A percentile compares a stretch with the other conserved stretches of the same genome.
Conservation (phyloP, 2,329 filamentous ascomycete species). For the Leptographium radiaticola region DNA sequence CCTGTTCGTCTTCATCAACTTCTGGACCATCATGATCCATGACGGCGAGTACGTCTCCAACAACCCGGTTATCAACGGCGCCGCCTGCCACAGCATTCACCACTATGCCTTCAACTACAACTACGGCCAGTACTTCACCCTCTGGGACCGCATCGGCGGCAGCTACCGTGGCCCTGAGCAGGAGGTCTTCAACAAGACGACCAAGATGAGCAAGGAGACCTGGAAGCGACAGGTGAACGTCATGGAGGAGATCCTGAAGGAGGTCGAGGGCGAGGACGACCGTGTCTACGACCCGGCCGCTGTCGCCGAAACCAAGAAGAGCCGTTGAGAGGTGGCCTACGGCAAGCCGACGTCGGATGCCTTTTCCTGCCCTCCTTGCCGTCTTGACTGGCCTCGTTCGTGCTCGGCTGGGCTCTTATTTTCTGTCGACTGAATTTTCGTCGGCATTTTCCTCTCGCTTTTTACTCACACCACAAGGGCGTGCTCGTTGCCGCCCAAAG, state of each 20-base stretch:
- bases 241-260: conserved; percentile 62
- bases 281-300: conserved; percentile 28
- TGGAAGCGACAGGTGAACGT: conserved; percentile 67
- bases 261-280: conserved; percentile 50
- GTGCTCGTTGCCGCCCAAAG: background rate
- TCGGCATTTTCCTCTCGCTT: background rate
- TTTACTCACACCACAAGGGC: background rate
- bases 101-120: conserved; percentile 84
- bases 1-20: conserved; percentile 84
- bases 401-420: background rate
- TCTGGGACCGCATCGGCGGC: conserved; percentile 79
- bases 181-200: conserved; percentile 71
- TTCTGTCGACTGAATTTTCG: background rate
- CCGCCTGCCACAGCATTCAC: conserved; percentile 87
- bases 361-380: background rate
- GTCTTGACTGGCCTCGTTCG: background rate
- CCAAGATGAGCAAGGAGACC: conserved; percentile 69
- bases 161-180: conserved; percentile 79
- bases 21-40: conserved; percentile 95
- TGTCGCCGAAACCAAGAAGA: conserved; percentile 33
- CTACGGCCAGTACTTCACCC: conserved; percentile 86
- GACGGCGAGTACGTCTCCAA: conserved; percentile 91
- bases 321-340: conserved; percentile 3
- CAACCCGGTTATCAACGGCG: conserved; percentile 83
- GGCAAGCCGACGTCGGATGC: background rate